phyloP scores from a whole-genome alignment of 1,284 basidiomycete genomes.

The Xanthoconium separans region DNA sequence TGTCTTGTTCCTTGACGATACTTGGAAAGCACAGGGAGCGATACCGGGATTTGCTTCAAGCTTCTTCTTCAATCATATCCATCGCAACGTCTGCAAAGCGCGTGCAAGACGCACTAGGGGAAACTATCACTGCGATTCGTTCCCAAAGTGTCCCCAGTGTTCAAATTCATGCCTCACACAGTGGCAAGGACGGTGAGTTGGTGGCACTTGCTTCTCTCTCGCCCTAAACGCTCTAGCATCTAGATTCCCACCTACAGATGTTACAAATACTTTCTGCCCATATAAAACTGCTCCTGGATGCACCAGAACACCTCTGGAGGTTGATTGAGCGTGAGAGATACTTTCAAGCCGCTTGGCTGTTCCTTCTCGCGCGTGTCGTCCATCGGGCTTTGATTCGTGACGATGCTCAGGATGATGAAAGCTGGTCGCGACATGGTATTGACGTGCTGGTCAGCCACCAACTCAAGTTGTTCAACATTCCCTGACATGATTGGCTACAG shows the following conservation, averaged over 20 bases:
- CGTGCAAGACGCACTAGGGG: constrained; percentile 59
- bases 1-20: constrained; percentile 33
- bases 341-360: constrained; percentile 82
- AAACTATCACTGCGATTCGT: constrained; percentile 54
- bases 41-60: constrained; percentile 90
- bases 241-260: constrained; percentile 67
- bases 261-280: constrained; percentile 82
- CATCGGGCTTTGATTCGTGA: constrained; percentile 63
- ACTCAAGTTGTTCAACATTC: constrained; percentile 1
- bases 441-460: constrained; percentile 52
- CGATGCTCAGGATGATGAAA: constrained; percentile 57
- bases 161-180: constrained; percentile 41
- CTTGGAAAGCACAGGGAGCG: constrained; percentile 78
- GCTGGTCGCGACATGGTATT: constrained; percentile 62
- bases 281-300: constrained; percentile 83
- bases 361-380: constrained; percentile 81
- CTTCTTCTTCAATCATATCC: constrained; percentile 84
- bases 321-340: constrained; percentile 77
- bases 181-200: constrained; percentile 50
- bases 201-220: background rate
- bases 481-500: constrained; percentile 36
- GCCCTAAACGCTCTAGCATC: constrained; percentile 5
- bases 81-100: constrained; percentile 65
- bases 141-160: constrained; percentile 44
- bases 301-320: constrained; percentile 86